phyloP scores from a whole-genome alignment of 1,139 yeast genomes.

The Kurtzmaniella quercitrusa region DNA sequence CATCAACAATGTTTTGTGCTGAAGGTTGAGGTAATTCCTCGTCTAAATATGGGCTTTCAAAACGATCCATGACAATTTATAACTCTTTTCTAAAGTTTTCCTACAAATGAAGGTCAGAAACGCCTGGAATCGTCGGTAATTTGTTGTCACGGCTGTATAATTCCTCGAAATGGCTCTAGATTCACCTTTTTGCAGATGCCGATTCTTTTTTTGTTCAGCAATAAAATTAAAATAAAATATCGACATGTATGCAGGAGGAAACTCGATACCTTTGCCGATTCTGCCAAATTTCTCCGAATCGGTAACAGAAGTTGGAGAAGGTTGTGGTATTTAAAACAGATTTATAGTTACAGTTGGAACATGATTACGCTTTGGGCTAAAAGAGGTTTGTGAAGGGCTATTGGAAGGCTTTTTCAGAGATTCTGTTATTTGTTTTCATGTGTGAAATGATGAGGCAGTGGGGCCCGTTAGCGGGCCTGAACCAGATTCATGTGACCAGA shows the following conservation, averaged over 20 bases:
- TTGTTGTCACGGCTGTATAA: background rate
- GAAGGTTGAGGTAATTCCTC: conserved; percentile 7
- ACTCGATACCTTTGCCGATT: background rate
- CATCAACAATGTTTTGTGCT: conserved; percentile 27
- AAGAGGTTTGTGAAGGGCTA: too few species aligned
- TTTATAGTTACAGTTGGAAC: too few species aligned
- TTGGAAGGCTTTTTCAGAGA: too few species aligned
- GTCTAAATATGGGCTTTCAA: conserved; percentile 7
- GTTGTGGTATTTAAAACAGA: too few species aligned
- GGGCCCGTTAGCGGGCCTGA: background rate
- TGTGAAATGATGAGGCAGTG: background rate
- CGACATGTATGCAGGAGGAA: background rate
- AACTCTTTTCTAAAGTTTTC: background rate
- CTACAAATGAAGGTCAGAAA: background rate
- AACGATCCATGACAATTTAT: conserved; percentile 5
- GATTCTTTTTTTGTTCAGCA: background rate
- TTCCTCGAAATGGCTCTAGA: background rate
- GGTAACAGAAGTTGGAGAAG: too few species aligned
- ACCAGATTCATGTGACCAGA: background rate
- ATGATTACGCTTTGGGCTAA: too few species aligned
- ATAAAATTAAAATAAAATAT: background rate
- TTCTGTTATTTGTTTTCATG: too few species aligned
- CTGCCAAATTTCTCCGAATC: background rate
- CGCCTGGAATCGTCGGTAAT: background rate
- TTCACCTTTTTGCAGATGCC: background rate